Conservation (phyloP, 257 asterid species). For the Nicotiana knightiana region DNA sequence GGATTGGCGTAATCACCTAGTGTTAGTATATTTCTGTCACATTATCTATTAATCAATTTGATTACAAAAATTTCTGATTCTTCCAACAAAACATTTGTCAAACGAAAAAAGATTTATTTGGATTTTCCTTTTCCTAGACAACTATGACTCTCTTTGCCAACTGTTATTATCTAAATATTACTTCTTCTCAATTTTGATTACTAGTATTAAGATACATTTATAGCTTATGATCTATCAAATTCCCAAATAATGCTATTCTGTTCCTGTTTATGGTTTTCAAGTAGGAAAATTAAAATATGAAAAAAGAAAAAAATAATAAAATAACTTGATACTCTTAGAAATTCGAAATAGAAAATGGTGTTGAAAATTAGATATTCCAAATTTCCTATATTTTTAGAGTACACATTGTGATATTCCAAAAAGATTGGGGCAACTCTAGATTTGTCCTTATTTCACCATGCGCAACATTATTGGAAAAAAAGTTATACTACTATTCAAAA, state of each 20-base stretch:
- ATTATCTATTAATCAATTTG: not conserved
- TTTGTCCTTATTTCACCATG: slow-evolving; percentile 5
- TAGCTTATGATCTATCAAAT: not conserved
- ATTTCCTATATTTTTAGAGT: too few species aligned
- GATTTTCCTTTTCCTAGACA: not conserved
- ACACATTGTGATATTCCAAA: too few species aligned
- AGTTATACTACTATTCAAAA: not conserved
- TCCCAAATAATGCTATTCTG: too few species aligned
- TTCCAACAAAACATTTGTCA: not conserved
- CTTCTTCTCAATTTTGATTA: not conserved
- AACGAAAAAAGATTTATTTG: not conserved
- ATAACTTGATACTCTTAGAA: not conserved
- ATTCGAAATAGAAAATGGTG: too few species aligned
- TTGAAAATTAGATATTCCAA: not conserved
- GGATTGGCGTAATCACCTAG: not conserved
- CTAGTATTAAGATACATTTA: not conserved
- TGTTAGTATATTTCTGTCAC: not conserved
- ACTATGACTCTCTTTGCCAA: not conserved
- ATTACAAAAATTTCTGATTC: not conserved
- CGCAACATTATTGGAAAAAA: not conserved
- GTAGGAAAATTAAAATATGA: not conserved
- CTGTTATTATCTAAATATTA: not conserved
- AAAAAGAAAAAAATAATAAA: too few species aligned
- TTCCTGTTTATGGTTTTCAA: not conserved
- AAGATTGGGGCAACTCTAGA: not conserved